A percentile compares a stretch with the other conserved stretches of the same genome.
These are phyloP conservation scores for Leccinum obscurum DNA, from an alignment of 768 basidiomycete genomes.

Conservation along the genomic window DNA sequence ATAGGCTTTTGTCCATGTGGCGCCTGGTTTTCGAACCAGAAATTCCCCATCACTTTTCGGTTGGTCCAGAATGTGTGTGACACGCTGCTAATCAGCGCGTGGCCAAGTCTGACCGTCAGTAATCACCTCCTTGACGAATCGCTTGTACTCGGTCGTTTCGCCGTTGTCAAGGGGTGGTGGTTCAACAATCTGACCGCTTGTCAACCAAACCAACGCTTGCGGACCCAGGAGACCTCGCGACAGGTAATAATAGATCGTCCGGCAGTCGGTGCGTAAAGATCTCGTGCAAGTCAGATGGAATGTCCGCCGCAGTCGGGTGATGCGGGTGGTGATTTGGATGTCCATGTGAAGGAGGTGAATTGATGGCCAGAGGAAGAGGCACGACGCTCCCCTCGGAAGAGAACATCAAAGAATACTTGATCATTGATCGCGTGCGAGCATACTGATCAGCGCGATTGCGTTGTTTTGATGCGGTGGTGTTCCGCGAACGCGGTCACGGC, in stretches of 20 bases:
- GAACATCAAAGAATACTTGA: constrained; percentile 89
- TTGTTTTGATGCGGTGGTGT: constrained; percentile 77
- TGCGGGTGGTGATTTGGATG: constrained; percentile 58
- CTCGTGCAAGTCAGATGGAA: constrained; percentile 89
- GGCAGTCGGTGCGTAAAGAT: constrained; percentile 94
- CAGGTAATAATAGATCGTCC: constrained; percentile 97
- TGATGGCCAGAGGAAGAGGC: constrained; percentile 73
- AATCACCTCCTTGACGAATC: constrained; percentile 94
- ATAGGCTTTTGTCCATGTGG: constrained; percentile 56
- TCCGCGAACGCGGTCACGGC: constrained; percentile 76
- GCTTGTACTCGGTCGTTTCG: constrained; percentile 90
- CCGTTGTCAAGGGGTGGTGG: constrained; percentile 91
- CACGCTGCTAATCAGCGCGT: constrained; percentile 81
- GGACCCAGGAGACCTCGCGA: constrained; percentile 89
- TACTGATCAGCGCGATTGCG: constrained; percentile 79
- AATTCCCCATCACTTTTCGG: constrained; percentile 67
- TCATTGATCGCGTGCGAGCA: constrained; percentile 85
- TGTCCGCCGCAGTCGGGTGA: constrained; percentile 80
- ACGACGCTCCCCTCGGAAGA: constrained; percentile 80
- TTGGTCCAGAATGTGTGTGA: constrained; percentile 79
- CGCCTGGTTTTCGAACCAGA: constrained; percentile 69
- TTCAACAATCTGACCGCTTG: constrained; percentile 81
- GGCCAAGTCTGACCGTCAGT: constrained; percentile 95
- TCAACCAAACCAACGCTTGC: constrained; percentile 93
- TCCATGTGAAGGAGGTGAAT: constrained; percentile 47